Conservation (phyloP, 2,329 filamentous ascomycete species). For the Pseudogymnoascus verrucosus region DNA sequence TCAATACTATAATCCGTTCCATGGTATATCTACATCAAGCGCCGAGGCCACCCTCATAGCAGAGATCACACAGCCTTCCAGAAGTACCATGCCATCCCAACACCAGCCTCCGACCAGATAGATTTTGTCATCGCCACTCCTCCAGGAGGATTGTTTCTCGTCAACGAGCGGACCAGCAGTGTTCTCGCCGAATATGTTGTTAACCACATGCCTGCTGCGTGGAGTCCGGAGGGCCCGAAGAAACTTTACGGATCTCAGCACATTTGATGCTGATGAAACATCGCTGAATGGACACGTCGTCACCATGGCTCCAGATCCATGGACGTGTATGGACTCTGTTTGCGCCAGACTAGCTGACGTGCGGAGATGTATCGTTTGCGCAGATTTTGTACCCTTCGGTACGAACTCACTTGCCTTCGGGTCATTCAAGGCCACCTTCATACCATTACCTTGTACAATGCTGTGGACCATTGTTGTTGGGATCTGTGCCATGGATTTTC, state of each 20-base stretch:
- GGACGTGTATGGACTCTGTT: conserved; percentile 42
- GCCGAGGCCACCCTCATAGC: conserved; percentile 47
- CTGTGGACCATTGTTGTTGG: conserved; percentile 42
- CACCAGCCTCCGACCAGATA: conserved; percentile 54
- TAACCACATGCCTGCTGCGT: conserved; percentile 39
- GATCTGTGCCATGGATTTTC: conserved; percentile 32
- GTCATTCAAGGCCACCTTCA: conserved; percentile 19
- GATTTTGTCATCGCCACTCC: conserved; percentile 45
- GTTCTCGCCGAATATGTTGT: conserved; percentile 33
- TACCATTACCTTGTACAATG: conserved; percentile 35
- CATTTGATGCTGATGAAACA: conserved; percentile 24
- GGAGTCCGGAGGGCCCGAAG: conserved; percentile 44
- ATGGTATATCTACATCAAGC: conserved; percentile 40
- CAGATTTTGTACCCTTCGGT: conserved; percentile 17
- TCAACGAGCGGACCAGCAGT: conserved; percentile 7
- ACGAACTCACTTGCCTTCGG: conserved; percentile 11
- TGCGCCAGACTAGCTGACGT: conserved; percentile 18
- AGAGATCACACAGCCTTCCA: conserved; percentile 53
- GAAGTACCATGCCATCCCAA: conserved; percentile 56
- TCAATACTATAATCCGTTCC: conserved; percentile 16
- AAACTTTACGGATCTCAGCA: conserved; percentile 41
- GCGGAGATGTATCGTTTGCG: conserved; percentile 16
- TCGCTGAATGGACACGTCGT: conserved; percentile 41
- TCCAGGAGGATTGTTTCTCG: conserved; percentile 33
- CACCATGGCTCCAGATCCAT: conserved; percentile 44